A percentile compares a stretch with the other conserved stretches of the same genome.
Evolutionary conservation across 78 protist genomes (phyloP).

Genomic region (Guillardia theta): DNA sequence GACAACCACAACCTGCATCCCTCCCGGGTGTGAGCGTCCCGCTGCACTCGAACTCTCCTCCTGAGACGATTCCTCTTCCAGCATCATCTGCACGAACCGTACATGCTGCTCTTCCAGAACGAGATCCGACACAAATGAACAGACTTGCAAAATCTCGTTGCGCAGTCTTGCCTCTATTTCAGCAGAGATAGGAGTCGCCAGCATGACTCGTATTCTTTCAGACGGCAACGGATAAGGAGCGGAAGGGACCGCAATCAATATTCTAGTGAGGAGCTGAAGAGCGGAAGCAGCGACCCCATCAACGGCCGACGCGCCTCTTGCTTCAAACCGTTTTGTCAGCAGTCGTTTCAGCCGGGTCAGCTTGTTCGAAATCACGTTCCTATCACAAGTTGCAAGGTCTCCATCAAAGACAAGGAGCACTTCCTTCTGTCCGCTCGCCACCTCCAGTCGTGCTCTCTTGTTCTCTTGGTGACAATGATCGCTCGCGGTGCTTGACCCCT

Average conservation of each 20-base stretch:
- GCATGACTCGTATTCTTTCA: background rate
- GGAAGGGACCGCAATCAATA: background rate
- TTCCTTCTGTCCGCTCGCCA: too few relatives aligned
- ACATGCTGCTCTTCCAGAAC: background rate
- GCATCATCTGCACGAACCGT: background rate
- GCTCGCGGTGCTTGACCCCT: too few relatives aligned
- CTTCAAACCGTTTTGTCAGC: background rate
- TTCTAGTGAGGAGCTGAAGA: background rate
- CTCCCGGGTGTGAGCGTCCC: background rate
- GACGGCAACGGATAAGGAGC: background rate
- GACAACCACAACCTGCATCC: background rate
- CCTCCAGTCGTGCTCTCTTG: too few relatives aligned
- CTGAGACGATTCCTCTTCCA: background rate
- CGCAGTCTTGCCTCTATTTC: background rate
- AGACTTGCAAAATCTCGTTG: background rate
- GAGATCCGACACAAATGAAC: background rate
- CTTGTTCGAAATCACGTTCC: background rate
- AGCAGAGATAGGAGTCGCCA: background rate
- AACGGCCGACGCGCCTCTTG: background rate
- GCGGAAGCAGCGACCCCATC: background rate
- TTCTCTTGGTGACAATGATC: too few relatives aligned
- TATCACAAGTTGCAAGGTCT: background rate
- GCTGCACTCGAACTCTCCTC: background rate
- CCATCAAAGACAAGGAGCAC: conserved; percentile 36
- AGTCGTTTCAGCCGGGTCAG: background rate